phyloP scores from a whole-genome alignment of 2,329 filamentous ascomycete species.

The Mycosphaerella sp. region DNA sequence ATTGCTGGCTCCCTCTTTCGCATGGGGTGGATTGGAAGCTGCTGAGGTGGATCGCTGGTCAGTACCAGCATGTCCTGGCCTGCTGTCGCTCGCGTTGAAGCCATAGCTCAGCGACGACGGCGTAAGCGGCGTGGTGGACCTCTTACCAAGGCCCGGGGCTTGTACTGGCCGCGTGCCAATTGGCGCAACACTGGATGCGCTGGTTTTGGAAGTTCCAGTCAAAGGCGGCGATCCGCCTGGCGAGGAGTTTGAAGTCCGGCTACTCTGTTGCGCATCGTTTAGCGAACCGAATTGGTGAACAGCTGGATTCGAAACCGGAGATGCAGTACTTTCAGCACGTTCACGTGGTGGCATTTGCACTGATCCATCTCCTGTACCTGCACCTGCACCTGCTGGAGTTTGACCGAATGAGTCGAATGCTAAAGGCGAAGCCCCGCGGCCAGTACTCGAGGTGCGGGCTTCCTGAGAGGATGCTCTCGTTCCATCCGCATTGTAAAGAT shows the following conservation, averaged over 20 bases:
- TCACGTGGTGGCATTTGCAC: constrained; percentile 47
- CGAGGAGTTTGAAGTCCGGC: constrained; percentile 77
- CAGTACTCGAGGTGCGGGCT: constrained; percentile 55
- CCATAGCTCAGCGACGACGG: constrained; percentile 80
- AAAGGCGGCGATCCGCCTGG: constrained; percentile 73
- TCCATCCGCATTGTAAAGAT: constrained; percentile 68
- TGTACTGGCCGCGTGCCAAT: constrained; percentile 82
- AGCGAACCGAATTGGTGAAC: constrained; percentile 40
- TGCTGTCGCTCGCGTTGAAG: constrained; percentile 50
- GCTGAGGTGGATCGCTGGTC: constrained; percentile 53
- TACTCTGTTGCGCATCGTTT: constrained; percentile 54
- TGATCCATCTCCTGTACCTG: constrained; percentile 39
- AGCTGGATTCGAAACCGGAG: constrained; percentile 63
- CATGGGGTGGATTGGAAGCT: constrained; percentile 50
- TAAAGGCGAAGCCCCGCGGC: constrained; percentile 72
- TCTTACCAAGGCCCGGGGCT: constrained; percentile 61
- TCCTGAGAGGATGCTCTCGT: constrained; percentile 61
- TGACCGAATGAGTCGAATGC: constrained; percentile 65
- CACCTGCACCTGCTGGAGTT: constrained; percentile 40
- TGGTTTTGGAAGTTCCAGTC: constrained; percentile 52
- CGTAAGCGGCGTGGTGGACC: constrained; percentile 73
- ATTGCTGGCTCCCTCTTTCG: constrained; percentile 44
- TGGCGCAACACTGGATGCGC: constrained; percentile 66
- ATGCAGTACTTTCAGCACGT: constrained; percentile 64
- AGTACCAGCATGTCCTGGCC: constrained; percentile 44